These are phyloP conservation scores for Diaporthe batatas DNA, from an alignment of 2,329 filamentous ascomycete species.

Conservation along the genomic window DNA sequence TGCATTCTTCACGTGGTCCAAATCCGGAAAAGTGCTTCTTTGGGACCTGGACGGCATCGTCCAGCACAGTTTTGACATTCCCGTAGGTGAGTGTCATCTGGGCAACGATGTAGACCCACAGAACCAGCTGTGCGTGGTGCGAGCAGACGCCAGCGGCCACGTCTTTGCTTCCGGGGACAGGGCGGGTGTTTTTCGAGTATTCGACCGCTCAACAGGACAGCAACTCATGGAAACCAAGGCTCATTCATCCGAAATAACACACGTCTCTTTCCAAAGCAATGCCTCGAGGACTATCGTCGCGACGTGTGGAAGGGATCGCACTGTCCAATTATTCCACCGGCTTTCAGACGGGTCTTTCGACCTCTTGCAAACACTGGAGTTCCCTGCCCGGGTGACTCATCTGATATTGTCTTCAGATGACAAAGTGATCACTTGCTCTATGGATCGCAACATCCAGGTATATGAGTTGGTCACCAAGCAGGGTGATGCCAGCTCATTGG, in stretches of 20 bases:
- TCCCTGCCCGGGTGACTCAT: slow-evolving; percentile 86
- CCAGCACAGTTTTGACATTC: slow-evolving; percentile 73
- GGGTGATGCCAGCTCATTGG: slow-evolving; percentile 72
- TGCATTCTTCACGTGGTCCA: slow-evolving; percentile 91
- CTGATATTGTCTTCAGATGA: slow-evolving; percentile 80
- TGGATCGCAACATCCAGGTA: slow-evolving; percentile 88
- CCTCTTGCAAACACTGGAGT: slow-evolving; percentile 93
- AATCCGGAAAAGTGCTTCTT: slow-evolving; percentile 82
- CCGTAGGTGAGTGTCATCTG: slow-evolving; percentile 73
- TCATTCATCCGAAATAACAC: slow-evolving; percentile 87
- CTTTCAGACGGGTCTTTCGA: slow-evolving; percentile 71
- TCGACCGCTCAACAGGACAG: slow-evolving; percentile 72
- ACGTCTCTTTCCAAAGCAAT: slow-evolving; percentile 79
- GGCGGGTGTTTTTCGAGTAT: slow-evolving; percentile 82
- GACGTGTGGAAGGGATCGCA: slow-evolving; percentile 88
- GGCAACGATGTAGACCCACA: slow-evolving; percentile 64
- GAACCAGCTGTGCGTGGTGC: slow-evolving; percentile 73
- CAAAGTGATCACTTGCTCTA: slow-evolving; percentile 85
- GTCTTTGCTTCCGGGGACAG: slow-evolving; percentile 88
- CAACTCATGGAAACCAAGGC: slow-evolving; percentile 82
- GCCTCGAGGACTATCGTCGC: slow-evolving; percentile 77
- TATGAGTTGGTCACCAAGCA: slow-evolving; percentile 82
- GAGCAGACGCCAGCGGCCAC: slow-evolving; percentile 71
- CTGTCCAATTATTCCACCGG: slow-evolving; percentile 87
- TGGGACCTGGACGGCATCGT: slow-evolving; percentile 83